Base-by-base conservation (phyloP, 345 rosid species). In the Eucalyptus rudis region DNA sequence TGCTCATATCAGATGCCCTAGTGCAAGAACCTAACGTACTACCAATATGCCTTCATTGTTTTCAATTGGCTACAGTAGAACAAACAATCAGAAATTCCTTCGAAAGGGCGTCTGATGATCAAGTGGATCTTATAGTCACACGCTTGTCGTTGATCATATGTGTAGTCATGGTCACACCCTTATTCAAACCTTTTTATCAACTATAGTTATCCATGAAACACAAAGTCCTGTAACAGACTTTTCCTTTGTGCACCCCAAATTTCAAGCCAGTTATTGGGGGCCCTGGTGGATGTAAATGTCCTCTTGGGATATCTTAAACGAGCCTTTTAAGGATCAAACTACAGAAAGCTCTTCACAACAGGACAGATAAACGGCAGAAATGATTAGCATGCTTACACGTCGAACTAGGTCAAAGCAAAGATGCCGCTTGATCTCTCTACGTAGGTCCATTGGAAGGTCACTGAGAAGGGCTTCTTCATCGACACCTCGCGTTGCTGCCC, bases 401-500 rank as follows among this genome's bases (percentile, higher is more conserved):
- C 89, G 86, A 20, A 90, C 86, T 24, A 90, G 91, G 45, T 88
- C 87, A 49, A 88, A 86, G 76, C 89, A 88, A 85, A 90, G 91
- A 59, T 90, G 91, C 88, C 88, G 87, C 87, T 86, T 88, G 88
- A 90, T 90, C 56, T 88, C 84, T 27, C 89, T 64, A 7, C 88
- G 87, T 29, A 90, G 84, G 86, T 90, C 89, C 50, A 49, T 44
- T 17, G 91, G 91, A 44, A 90, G 89, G 10, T 43, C 66, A 24
- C 29, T 54, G 12, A 91, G 88, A 51, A 91, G 44, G 89, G 86
- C 86, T 49, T 88, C 92, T 84, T 91, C 92, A 81, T 90, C 81
- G 24, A 91, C 90, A 13, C 92, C 91, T 24, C 90, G 64, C 24
- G 92, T 91, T 15, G 91, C 86, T 47, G 85, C 76, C 92, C 92